Percentiles rank a stretch among this genome's conserved stretches.
phyloP scores from a whole-genome alignment of 169 alveolate genomes.

The Plasmodium vivax region DNA sequence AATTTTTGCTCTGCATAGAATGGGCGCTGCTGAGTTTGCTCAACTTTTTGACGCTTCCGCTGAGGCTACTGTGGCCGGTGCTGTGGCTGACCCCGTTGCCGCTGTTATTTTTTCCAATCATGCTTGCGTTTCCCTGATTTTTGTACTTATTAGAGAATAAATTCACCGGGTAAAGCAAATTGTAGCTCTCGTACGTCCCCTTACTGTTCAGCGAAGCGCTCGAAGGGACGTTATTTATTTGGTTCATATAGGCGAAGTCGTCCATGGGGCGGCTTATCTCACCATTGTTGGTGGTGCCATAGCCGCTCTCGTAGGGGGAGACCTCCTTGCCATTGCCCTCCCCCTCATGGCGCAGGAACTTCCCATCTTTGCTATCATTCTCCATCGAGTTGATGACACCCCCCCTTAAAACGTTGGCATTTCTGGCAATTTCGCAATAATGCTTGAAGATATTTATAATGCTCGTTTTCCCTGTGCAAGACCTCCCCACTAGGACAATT shows the following conservation, averaged over 20 bases:
- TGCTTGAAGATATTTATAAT: constrained; percentile 58
- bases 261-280: not conserved
- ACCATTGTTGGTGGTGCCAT: constrained; percentile 3
- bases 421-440: constrained; percentile 40
- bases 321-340: not conserved
- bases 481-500: constrained; percentile 67
- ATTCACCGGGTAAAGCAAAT: constrained; percentile 27
- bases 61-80: not conserved
- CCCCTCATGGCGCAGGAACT: not conserved
- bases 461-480: constrained; percentile 74
- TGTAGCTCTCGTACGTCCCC: constrained; percentile 45
- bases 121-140: constrained; percentile 32
- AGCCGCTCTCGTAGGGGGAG: not conserved
- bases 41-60: not conserved
- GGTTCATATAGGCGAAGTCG: not conserved
- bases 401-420: not conserved
- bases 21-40: constrained; percentile 26
- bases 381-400: not conserved
- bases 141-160: constrained; percentile 40
- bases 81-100: not conserved
- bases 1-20: constrained; percentile 53
- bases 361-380: not conserved
- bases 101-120: not conserved
- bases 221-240: constrained; percentile 8
- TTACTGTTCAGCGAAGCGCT: not conserved